Base-by-base conservation (phyloP, 768 basidiomycete genomes). In the Gelatoporia subvermispora region DNA sequence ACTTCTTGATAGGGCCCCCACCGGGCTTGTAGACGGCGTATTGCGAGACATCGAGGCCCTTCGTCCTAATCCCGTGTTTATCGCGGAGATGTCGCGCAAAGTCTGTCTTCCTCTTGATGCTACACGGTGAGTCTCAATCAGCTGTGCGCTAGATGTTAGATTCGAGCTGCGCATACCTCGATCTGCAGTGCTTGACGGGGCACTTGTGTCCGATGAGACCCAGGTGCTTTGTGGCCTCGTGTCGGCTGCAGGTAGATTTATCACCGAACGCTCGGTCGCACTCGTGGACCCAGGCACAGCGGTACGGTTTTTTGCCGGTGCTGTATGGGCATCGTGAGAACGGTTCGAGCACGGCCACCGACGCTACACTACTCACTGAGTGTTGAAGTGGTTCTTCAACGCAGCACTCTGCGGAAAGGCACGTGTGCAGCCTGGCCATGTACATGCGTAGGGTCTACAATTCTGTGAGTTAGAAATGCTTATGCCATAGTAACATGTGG, bases 201-300 rank as follows among this genome's bases (percentile, higher is more conserved):
- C 60, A 63, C 15, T 50, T 45, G 49, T 45, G 55, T 1, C 48
- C 51, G 13, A 39, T 21, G 35, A 47, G 39, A 11, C 39, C 61
- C 16, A 60, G 54, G 57, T 87, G 85, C 2, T 69, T 75, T 63
- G 86, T 84, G 58, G 75, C 78, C 47, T 73, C 70, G 56, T 88
- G 85, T 8, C 85, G 80, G 24, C 77, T 68, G 53, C 81, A 69
- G 39, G 85, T 86, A 0, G 85, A 87, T 10, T 83, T 85, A 56
- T 88, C 85, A 13, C 78, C 78, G 54, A 88, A 88, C 13, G 68
- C 62, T 24, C 74, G 68, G 9, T 45, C 48, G 57, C 85, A 87
- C 5, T 7, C 28, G 28, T 5, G 28, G 7, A 5, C 5, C 28
- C 28, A 31, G 18, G 60, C 69, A 55, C 85, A 88, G 7, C 46